Evolutionary conservation across 192 early-diverging fungal genomes (phyloP).

Genomic region (Linnemannia hyalina): DNA sequence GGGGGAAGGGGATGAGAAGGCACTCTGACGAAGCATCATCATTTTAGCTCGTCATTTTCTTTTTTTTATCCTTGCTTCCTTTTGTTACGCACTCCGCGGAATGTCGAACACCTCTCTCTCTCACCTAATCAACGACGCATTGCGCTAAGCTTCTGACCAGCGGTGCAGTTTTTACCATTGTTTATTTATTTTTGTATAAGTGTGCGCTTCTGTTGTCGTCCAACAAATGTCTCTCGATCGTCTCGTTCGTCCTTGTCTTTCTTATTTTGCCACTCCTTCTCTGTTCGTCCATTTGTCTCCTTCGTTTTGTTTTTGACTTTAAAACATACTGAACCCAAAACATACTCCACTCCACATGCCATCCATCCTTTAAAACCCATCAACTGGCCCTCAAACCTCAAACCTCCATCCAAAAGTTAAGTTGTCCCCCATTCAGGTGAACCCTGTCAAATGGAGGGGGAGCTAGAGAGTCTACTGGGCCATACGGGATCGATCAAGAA

Average conservation of each 20-base stretch:
- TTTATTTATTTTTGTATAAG: too few relatives aligned
- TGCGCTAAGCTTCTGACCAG: not conserved
- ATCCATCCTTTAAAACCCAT: too few relatives aligned
- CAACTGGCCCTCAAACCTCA: too few relatives aligned
- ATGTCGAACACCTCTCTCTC: not conserved
- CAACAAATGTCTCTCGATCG: not conserved
- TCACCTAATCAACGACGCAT: not conserved
- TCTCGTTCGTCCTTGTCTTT: not conserved
- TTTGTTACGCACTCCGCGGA: conserved; percentile 8
- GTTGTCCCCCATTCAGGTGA: conserved; percentile 3
- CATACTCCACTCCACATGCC: too few relatives aligned
- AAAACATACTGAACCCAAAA: not conserved
- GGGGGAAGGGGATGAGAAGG: not conserved
- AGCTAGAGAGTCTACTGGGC: not conserved
- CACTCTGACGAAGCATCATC: too few relatives aligned
- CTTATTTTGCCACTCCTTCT: not conserved
- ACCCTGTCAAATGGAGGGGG: conserved; percentile 32
- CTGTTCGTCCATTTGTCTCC: not conserved
- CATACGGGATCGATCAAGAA: not conserved
- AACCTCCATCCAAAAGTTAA: too few relatives aligned
- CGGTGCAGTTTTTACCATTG: not conserved
- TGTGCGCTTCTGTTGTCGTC: not conserved
- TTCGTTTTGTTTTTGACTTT: not conserved
- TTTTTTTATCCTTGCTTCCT: not conserved
- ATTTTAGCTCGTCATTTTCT: not conserved